phyloP scores from a whole-genome alignment of 2,329 filamentous ascomycete genomes.

The Chaetoscypha palmicola region DNA sequence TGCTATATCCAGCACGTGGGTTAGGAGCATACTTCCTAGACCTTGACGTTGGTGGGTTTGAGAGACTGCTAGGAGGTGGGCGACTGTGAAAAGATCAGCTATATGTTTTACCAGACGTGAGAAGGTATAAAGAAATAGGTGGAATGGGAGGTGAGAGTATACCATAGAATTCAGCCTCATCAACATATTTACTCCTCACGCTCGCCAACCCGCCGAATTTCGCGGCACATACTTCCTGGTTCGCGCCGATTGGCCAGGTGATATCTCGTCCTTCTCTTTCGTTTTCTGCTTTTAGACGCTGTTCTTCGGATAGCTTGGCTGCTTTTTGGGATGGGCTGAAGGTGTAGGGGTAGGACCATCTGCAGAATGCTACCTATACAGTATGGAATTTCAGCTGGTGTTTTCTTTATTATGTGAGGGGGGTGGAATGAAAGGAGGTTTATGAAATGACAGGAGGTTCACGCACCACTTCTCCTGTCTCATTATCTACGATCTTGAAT shows the following conservation, averaged over 20 bases:
- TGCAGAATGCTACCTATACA: conserved; percentile 25
- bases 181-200: conserved; percentile 28
- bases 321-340: conserved; percentile 18
- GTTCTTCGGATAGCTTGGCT: conserved; percentile 4
- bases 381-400: too few relatives aligned
- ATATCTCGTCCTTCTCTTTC: conserved; percentile 9
- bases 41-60: conserved; percentile 33
- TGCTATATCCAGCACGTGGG: conserved; percentile 32
- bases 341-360: conserved; percentile 32
- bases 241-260: conserved; percentile 29
- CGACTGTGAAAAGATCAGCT: conserved; percentile 24
- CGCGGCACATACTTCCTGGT: conserved; percentile 23
- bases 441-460: too few relatives aligned
- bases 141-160: conserved; percentile 9
- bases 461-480: conserved; percentile 25
- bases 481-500: conserved; percentile 31
- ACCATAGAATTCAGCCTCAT: conserved; percentile 32
- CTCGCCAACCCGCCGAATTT: conserved; percentile 29
- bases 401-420: too few relatives aligned
- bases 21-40: conserved; percentile 31
- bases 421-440: too few relatives aligned
- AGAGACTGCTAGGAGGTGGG: conserved; percentile 33
- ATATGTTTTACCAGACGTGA: not conserved
- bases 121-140: too few relatives aligned
- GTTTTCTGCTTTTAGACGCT: conserved; percentile 5